Percentiles rank a stretch among this genome's conserved stretches.
Conservation (phyloP, 805 yeast genomes). For the Starmera amethionina region DNA sequence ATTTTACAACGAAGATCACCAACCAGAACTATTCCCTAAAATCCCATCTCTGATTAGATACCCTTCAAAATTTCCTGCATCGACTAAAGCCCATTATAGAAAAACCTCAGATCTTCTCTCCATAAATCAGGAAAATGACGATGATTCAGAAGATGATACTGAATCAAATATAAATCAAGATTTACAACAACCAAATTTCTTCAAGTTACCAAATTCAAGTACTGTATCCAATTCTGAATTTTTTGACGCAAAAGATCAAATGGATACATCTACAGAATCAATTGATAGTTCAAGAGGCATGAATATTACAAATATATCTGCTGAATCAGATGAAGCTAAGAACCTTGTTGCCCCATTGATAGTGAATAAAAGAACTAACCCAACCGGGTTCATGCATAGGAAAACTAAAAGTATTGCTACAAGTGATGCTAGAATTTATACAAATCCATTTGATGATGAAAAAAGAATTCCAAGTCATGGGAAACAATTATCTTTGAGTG, state of each 20-base stretch:
- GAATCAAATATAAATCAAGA: too few relatives aligned
- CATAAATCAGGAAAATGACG: too few relatives aligned
- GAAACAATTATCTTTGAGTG: constrained; percentile 17
- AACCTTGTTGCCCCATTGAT: background rate
- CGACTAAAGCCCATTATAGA: too few relatives aligned
- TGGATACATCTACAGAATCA: background rate
- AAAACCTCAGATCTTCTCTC: too few relatives aligned
- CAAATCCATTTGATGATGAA: background rate
- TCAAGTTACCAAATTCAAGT: background rate
- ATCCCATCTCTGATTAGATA: too few relatives aligned
- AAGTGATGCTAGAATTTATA: constrained; percentile 4
- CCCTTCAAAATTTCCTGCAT: too few relatives aligned
- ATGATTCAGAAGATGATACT: too few relatives aligned
- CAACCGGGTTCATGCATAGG: constrained; percentile 7
- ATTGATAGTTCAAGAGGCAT: background rate
- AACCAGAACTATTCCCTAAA: too few relatives aligned
- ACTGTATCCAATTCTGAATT: background rate
- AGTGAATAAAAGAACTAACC: background rate
- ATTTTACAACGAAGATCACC: too few relatives aligned
- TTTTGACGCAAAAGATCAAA: background rate
- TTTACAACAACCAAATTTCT: too few relatives aligned
- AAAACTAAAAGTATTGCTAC: constrained; percentile 10
- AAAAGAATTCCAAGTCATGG: constrained; percentile 4
- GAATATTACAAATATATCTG: background rate
- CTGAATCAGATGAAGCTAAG: background rate